These are phyloP conservation scores for Trichoderma simmonsii DNA, from an alignment of 2,329 filamentous ascomycete species.

Conservation along the genomic window DNA sequence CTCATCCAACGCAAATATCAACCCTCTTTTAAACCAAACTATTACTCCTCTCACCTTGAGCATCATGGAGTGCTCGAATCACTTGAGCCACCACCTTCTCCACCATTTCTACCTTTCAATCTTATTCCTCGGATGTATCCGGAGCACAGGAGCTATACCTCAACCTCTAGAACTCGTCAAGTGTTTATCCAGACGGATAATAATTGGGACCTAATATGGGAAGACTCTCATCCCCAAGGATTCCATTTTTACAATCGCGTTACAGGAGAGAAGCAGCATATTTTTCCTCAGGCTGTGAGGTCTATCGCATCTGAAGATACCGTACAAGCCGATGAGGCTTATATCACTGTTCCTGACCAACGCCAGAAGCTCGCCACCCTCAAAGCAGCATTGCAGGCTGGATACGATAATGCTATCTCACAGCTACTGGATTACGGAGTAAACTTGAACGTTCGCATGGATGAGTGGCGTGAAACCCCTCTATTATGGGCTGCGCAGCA, in stretches of 20 bases:
- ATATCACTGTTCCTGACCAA: background rate
- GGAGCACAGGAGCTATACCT: background rate
- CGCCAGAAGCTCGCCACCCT: background rate
- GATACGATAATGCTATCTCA: background rate
- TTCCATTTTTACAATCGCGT: background rate
- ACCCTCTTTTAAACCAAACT: background rate
- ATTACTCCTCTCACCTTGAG: background rate
- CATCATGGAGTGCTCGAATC: background rate
- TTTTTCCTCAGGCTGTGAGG: background rate
- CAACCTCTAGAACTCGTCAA: background rate
- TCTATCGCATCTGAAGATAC: background rate
- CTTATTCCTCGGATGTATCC: background rate
- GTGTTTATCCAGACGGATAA: background rate
- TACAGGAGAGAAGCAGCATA: background rate
- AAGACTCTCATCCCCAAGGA: background rate
- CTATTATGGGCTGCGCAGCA: background rate
- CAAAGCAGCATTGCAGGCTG: background rate
- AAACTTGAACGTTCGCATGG: background rate
- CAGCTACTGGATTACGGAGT: background rate
- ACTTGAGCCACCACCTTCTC: background rate
- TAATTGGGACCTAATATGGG: background rate
- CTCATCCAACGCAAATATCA: background rate
- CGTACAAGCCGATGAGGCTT: background rate
- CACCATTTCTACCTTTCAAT: background rate
- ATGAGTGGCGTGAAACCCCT: background rate